phyloP scores from a whole-genome alignment of 2,329 filamentous ascomycete genomes.

The Thyridium curvatum region DNA sequence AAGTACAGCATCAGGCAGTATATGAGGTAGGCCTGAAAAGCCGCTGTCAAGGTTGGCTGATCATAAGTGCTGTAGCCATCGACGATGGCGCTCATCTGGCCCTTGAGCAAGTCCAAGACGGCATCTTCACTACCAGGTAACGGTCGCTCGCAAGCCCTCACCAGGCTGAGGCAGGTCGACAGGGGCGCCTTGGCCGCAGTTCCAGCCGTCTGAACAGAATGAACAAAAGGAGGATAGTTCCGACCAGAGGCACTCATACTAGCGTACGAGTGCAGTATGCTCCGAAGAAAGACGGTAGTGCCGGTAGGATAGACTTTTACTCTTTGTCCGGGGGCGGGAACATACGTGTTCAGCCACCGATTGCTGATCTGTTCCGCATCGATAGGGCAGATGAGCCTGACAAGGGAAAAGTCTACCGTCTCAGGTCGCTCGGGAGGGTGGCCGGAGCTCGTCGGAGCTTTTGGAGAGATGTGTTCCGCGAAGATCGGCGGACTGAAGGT shows the following conservation, averaged over 20 bases:
- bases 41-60: no score
- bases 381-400: constrained; percentile 35
- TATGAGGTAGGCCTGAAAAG: no score
- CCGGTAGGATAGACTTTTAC: constrained; percentile 31
- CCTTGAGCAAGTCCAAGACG: no score
- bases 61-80: no score
- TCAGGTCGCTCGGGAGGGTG: constrained; percentile 17
- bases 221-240: constrained; percentile 35
- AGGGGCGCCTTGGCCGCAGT: constrained; percentile 16
- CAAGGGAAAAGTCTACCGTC: constrained; percentile 14
- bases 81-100: no score
- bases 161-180: no score
- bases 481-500: no score
- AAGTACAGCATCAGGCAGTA: no score
- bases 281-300: constrained; percentile 30
- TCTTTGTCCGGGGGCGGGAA: constrained; percentile 34
- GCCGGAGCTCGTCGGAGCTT: no score
- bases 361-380: constrained; percentile 38
- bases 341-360: constrained; percentile 41
- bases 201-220: constrained; percentile 27
- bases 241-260: constrained; percentile 26
- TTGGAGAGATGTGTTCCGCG: no score
- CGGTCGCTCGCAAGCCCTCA: no score
- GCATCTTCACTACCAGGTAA: no score
- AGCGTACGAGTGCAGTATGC: constrained; percentile 37